These are phyloP conservation scores for Phytophthora quininea DNA, from an alignment of 352 stramenopile genomes.

Conservation along the genomic window DNA sequence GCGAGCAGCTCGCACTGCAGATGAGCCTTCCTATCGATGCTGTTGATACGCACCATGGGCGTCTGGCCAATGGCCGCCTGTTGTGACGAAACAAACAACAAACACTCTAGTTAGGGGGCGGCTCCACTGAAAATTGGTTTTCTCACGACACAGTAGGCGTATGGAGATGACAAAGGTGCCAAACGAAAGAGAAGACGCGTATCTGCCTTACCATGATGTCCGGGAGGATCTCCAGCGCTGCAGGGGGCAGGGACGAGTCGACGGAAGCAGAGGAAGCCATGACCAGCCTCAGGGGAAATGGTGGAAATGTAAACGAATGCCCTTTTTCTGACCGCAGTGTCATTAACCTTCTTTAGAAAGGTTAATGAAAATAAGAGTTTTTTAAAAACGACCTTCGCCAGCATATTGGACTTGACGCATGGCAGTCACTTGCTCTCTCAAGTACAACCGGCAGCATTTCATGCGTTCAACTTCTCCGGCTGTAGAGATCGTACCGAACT, in stretches of 20 bases:
- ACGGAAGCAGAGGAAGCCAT: conserved; percentile 33
- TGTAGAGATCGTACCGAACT: conserved; percentile 1
- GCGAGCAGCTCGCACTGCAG: conserved; percentile 92
- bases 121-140: neutral
- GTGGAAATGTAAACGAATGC: neutral
- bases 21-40: conserved; percentile 78
- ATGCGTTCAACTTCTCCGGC: conserved; percentile 17
- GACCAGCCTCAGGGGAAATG: neutral
- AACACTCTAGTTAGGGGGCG: neutral
- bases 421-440: neutral
- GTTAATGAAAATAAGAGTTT: too few species aligned
- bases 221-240: conserved; percentile 59
- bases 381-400: too few species aligned
- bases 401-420: neutral
- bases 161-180: neutral
- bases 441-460: conserved; percentile 15
- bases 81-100: neutral
- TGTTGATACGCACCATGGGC: conserved; percentile 94
- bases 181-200: neutral
- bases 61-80: conserved; percentile 91
- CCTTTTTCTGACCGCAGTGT: neutral
- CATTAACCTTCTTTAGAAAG: too few species aligned
- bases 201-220: conserved; percentile 53
- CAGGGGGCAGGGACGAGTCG: conserved; percentile 39
- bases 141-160: neutral